phyloP scores from a whole-genome alignment of 345 rosid genomes.

The Kernera saxatilis region DNA sequence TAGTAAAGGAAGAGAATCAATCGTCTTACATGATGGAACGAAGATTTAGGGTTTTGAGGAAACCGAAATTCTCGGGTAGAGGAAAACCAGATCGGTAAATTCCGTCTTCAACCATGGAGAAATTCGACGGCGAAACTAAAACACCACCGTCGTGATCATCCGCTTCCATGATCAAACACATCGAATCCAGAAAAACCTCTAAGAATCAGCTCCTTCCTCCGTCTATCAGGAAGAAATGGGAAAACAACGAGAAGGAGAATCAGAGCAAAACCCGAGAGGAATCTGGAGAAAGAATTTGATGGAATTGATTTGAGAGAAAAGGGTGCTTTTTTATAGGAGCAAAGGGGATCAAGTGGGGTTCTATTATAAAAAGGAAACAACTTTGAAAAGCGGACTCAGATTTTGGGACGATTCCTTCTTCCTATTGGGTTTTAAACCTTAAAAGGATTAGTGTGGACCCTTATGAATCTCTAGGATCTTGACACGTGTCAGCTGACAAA shows the following conservation, averaged over 20 bases:
- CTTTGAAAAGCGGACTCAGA: constrained; percentile 24
- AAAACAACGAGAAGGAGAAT: neutral
- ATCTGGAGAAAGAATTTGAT: neutral
- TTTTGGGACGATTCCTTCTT: constrained; percentile 7
- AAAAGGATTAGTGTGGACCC: constrained; percentile 1
- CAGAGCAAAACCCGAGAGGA: constrained; percentile 1
- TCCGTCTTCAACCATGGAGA: constrained; percentile 78
- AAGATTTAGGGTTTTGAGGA: constrained; percentile 59
- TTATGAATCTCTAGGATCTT: constrained; percentile 1
- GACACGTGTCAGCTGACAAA: constrained; percentile 15
- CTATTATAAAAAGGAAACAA: constrained; percentile 13
- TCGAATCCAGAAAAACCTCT: neutral
- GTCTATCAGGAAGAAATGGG: too few species aligned
- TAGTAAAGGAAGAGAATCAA: neutral
- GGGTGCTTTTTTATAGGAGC: neutral
- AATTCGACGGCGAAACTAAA: constrained; percentile 54
- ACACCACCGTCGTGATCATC: constrained; percentile 25
- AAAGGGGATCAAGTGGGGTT: constrained; percentile 22
- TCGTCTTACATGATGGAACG: constrained; percentile 62
- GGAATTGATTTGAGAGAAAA: neutral
- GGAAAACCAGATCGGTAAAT: constrained; percentile 75
- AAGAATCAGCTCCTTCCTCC: neutral
- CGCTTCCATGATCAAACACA: constrained; percentile 38
- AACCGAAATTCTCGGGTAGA: constrained; percentile 47
- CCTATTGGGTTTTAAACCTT: neutral